Evolutionary conservation across 2,329 filamentous ascomycete species (phyloP), one percentile per base, ranked within the genome.

Genomic region (Trichoderma sp.): DNA sequence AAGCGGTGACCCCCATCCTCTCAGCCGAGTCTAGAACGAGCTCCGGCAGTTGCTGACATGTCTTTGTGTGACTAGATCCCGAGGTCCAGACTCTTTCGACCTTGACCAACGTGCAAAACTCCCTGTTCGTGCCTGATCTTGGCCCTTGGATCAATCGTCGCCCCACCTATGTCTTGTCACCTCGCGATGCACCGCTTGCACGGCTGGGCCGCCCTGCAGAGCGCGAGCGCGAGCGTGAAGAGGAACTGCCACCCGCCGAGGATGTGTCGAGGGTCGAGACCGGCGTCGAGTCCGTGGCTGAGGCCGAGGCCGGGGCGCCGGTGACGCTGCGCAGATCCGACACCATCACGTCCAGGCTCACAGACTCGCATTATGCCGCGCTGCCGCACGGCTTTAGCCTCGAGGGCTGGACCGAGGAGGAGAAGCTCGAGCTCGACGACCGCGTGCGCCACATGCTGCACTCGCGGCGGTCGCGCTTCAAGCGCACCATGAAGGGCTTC

Each of bases 41-140:
- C 30, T n/a, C 66, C 57, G 47, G 68, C 60, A 57, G 60, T 43
- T 24, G n/a, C 71, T 72, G 51, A 73, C 62, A 61, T 24, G 39
- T 58, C 15, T 18, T 51, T 39, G 51, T n/a, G 53, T 61, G n/a
- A 30, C 6, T 74, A 94, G 93, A 97, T 76, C 93, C 93, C 56
- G 93, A 97, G 82, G 90, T 97, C 4, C 90, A 93, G 43, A 93
- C 93, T 0, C 83, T 97, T 4, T 93, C 93, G 0, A 95, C 93
- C 15, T 87, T 97, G 11, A 97, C 93, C 57, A 97, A 97, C 77
- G 91, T 97, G 24, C 93, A 97, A 77, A 97, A 97, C 79, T 96
- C 93, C 0, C 88, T 97, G 11, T 97, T 97, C 81, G 84, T 97
- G 2, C 94, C 94, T 0, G 91, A 94, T 74, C 84, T 97, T n/a